phyloP scores from a whole-genome alignment of 306 rosid genomes.

The Abrus precatorius region DNA sequence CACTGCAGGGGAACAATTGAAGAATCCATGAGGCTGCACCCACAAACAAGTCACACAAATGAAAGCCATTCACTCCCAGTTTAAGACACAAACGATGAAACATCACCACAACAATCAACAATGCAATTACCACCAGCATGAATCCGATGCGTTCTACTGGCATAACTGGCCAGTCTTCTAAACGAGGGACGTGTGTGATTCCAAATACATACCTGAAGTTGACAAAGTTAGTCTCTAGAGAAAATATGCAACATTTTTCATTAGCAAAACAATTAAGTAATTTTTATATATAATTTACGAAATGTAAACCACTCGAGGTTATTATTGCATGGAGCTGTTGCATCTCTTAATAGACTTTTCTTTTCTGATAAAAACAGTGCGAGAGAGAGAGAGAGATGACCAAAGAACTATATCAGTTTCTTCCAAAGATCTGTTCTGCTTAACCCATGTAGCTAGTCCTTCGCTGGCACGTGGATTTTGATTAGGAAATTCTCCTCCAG shows the following conservation, averaged over 20 bases:
- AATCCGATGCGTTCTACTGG: slow-evolving; percentile 88
- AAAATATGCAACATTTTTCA: neutral
- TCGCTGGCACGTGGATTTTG: slow-evolving; percentile 81
- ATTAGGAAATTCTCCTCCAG: slow-evolving; percentile 89
- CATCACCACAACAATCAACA: neutral
- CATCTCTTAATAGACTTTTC: neutral
- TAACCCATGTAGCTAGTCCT: slow-evolving; percentile 86
- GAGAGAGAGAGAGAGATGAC: slow-evolving; percentile 49
- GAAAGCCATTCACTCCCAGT: neutral
- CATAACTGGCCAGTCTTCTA: slow-evolving; percentile 95
- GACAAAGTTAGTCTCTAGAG: slow-evolving; percentile 6
- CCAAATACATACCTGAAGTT: slow-evolving; percentile 79
- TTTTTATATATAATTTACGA: neutral
- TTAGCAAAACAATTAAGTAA: neutral
- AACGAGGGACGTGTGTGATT: slow-evolving; percentile 76
- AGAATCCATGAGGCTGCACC: slow-evolving; percentile 90
- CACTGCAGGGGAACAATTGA: slow-evolving; percentile 77
- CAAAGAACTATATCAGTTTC: slow-evolving; percentile 81
- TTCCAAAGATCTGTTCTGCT: slow-evolving; percentile 74
- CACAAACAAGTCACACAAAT: slow-evolving; percentile 2
- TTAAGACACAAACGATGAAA: neutral
- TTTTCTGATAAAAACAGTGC: too few relatives aligned
- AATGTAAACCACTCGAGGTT: neutral
- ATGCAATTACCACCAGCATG: slow-evolving; percentile 67
- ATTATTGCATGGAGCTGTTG: neutral